Base-by-base conservation (phyloP, 78 protist species). In the Mastigamoeba balamuthi region DNA sequence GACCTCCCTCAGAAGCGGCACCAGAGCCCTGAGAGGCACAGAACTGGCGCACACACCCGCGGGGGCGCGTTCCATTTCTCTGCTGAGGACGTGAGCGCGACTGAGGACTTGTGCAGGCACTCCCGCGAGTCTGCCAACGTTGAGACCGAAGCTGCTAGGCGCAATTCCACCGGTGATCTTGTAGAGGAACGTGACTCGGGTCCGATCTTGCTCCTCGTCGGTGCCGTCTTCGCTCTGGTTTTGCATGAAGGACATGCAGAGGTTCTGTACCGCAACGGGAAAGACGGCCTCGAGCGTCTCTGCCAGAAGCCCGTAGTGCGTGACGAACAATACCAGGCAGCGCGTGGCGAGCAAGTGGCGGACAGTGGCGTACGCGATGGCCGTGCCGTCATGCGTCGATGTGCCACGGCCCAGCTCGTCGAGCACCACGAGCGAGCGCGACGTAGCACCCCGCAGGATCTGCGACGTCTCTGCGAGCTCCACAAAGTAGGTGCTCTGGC, bases 401-500 rank as follows among this genome's bases (percentile, higher is more conserved):
- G 99, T 96, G 29, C 97, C 97, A 7, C 98, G 37, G 10, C 98
- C 98, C 0, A 93, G 86, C 72, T 94, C 99, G 64, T 96, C 99
- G 3, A 96, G 69, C 3, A 96, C 78, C 7, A 96, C 88, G 33
- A 96, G 78, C 4, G 94, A 78, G 6, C 67, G 43, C 3, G 35
- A 5, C 10, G 96, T 84, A 0, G 96, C 95, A 0, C 40, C 2
- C 28, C 27, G 9, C 27, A 93, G 37, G 17, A 92, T 80, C 1
- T 69, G 66, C 2, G 96, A 66, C 0, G 97, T 63, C 40, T 95
- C 97, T 39, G 48, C 66, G 58, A 96, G 38, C 76, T 96, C 99
- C 25, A 83, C 80, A 81, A 94, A 78, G 86, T 93, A 96, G 9
- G 98, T 92, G 69, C 86, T 63, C 29, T 27, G 44, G 2, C 94